phyloP scores from a whole-genome alignment of 2,329 filamentous ascomycete species.

The Dothistroma septosporum region DNA sequence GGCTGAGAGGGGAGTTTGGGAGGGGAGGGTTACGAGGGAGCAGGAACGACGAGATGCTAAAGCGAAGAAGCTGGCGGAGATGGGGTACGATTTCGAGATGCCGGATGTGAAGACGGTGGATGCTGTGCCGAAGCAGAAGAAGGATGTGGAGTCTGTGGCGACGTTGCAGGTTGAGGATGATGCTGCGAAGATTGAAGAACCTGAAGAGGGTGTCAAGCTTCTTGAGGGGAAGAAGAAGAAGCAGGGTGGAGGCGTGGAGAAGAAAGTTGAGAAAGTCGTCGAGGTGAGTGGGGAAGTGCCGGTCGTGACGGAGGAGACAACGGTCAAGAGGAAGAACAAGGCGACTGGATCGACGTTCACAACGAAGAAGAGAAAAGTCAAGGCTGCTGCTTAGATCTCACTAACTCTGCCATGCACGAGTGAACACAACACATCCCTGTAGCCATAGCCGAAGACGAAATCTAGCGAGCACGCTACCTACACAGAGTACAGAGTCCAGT shows the following conservation, averaged over 20 bases:
- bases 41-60: conserved; percentile 64
- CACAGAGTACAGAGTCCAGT: too few relatives aligned
- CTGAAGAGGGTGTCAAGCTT: conserved; percentile 23
- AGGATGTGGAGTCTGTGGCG: conserved; percentile 33
- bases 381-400: conserved; percentile 6
- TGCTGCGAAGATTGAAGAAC: conserved; percentile 31
- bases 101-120: conserved; percentile 65
- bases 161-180: conserved; percentile 30
- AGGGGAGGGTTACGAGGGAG: conserved; percentile 68
- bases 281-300: conserved; percentile 10
- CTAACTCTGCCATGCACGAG: background rate
- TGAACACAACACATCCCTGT: background rate
- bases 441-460: too few relatives aligned
- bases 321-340: conserved; percentile 21
- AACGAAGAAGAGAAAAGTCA: conserved; percentile 22
- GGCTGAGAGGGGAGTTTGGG: conserved; percentile 71
- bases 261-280: conserved; percentile 12
- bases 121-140: conserved; percentile 45
- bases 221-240: conserved; percentile 11
- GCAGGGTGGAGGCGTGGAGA: background rate
- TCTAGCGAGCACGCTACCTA: too few relatives aligned
- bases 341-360: conserved; percentile 9
- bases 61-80: conserved; percentile 68
- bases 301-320: conserved; percentile 16
- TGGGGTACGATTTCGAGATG: conserved; percentile 79